Evolutionary conservation across 192 early-diverging fungal species (phyloP), one percentile per base, ranked within the genome.

Genomic region (Geranomyces variabilis): DNA sequence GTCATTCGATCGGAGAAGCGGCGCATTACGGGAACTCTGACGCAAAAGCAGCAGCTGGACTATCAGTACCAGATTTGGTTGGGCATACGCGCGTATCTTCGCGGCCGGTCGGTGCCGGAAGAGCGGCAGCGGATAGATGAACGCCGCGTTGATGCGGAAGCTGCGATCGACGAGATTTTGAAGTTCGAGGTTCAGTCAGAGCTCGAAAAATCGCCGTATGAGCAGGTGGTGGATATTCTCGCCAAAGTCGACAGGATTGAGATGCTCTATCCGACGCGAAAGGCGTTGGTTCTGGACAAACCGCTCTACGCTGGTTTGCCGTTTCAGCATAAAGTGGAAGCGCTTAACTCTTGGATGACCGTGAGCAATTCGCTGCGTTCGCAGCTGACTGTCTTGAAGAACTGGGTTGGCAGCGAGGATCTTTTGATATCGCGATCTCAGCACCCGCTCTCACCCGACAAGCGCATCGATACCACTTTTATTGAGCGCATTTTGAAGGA

Each of bases 401-500:
- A 89, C 57, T 95, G 93, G 93, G 93, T 92, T 2, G 92, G 90
- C 29, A 91, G 88, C 46, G 89, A 89, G 24, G 82, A 81, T 47
- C 71, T 91, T 14, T 78, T 86, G 44, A 86, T 89, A 10, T 74
- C 84, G 3, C 80, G 87, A 57, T 79, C 84, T 29, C 81, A 82
- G n/a, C 79, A 87, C 62, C 72, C 75, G 12, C 75, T 80, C 21
- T 69, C 74, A 3, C 68, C 69, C 31, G 80, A 79, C 19, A 81
- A 81, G 46, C 77, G 73, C 29, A 75, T 75, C 53, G 83, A 92
- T 33, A 80, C 80, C 2, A 91, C 92, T 29, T 95, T 95, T 80
- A 85, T 95, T 29, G 93, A 95, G 78, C 84, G 90, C 59, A 80
- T 95, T 60, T 78, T 94, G 53, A 93, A 93, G 78, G 93, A 95